Conservation (phyloP, 257 asterid genomes). For the Striga asiatica region DNA sequence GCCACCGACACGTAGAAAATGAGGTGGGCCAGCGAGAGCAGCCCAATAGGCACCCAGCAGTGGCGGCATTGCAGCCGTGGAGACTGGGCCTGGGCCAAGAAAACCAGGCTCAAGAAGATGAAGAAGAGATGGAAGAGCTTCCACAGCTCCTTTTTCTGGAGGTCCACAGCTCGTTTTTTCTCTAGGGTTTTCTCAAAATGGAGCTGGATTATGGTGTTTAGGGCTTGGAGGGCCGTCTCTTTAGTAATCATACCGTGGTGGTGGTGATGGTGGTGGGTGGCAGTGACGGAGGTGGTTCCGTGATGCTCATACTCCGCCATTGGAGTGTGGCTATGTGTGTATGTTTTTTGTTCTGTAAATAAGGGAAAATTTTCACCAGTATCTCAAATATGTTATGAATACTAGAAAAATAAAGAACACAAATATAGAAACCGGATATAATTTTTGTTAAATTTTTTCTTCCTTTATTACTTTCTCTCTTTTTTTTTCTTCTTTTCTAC, state of each 20-base stretch:
- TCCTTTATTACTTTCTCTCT: too few relatives aligned
- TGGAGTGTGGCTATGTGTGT: too few relatives aligned
- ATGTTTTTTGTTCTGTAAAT: too few relatives aligned
- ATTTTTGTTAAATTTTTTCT: too few relatives aligned
- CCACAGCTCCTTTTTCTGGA: constrained; percentile 82
- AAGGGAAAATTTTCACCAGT: too few relatives aligned
- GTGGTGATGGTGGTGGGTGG: constrained; percentile 15
- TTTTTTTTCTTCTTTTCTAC: too few relatives aligned
- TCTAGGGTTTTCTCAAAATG: constrained; percentile 95
- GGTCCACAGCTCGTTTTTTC: constrained; percentile 72
- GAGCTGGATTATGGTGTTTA: constrained; percentile 89
- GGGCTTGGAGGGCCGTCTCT: constrained; percentile 83
- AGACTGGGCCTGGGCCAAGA: constrained; percentile 46
- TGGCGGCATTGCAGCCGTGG: constrained; percentile 69
- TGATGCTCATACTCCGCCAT: constrained; percentile 69
- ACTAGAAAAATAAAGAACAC: too few relatives aligned
- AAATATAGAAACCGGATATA: too few relatives aligned
- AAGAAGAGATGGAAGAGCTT: constrained; percentile 78
- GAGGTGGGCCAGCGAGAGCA: constrained; percentile 67
- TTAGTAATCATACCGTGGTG: constrained; percentile 31
- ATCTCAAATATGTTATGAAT: too few relatives aligned
- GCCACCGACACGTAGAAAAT: constrained; percentile 86
- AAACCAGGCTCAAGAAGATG: constrained; percentile 54
- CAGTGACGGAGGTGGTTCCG: constrained; percentile 9
- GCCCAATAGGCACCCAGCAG: constrained; percentile 89